Conservation (phyloP, 2,329 filamentous ascomycete species). For the Thelonectria rubi region DNA sequence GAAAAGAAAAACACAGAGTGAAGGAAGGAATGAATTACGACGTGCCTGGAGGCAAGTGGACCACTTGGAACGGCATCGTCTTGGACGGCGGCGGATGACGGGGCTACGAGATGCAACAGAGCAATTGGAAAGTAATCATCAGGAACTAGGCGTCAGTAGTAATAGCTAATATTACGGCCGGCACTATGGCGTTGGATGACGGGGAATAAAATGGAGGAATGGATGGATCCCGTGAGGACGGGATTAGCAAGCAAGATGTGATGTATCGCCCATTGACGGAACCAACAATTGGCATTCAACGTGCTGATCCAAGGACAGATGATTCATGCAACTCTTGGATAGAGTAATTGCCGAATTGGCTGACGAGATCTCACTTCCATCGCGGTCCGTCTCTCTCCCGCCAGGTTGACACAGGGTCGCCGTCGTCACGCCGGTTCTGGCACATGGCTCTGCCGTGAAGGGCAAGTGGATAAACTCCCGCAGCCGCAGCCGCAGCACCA, state of each 20-base stretch:
- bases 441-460: constrained; percentile 1
- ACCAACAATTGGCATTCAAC: background rate
- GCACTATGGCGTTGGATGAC: background rate
- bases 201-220: constrained; percentile 5
- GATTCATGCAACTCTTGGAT: background rate
- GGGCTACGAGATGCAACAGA: constrained; percentile 1
- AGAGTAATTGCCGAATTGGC: background rate
- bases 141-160: background rate
- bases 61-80: too few relatives aligned
- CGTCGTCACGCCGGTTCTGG: background rate
- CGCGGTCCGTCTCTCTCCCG: background rate
- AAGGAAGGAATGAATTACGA: constrained; percentile 7
- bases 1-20: background rate
- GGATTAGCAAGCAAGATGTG: constrained; percentile 18
- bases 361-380: background rate
- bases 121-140: constrained; percentile 18
- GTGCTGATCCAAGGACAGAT: background rate
- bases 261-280: constrained; percentile 13
- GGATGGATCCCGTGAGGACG: constrained; percentile 10
- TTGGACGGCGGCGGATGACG: background rate
- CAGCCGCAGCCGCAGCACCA: constrained; percentile 4
- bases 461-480: constrained; percentile 22
- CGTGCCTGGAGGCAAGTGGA: background rate
- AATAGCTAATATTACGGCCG: background rate
- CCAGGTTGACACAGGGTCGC: constrained; percentile 16